Percentiles rank a stretch among this genome's conserved stretches.
phyloP scores from a whole-genome alignment of 2,329 filamentous ascomycete genomes.

The Neonectria neomacrospora region DNA sequence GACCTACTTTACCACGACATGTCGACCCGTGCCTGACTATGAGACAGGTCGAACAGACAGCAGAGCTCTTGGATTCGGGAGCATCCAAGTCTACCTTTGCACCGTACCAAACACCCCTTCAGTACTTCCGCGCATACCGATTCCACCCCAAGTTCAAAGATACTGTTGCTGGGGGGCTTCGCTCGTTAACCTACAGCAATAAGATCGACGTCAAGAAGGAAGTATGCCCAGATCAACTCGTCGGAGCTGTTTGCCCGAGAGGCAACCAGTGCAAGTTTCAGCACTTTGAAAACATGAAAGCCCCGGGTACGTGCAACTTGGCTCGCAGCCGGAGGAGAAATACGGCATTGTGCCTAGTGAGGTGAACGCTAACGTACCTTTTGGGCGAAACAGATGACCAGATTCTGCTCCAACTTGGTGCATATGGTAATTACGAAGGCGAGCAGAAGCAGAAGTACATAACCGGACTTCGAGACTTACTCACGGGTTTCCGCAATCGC shows the following conservation, averaged over 20 bases:
- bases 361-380: slow-evolving; percentile 60
- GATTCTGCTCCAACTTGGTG: slow-evolving; percentile 77
- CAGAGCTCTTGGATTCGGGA: slow-evolving; percentile 14
- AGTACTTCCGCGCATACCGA: slow-evolving; percentile 86
- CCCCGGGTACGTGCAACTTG: slow-evolving; percentile 51
- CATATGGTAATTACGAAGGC: slow-evolving; percentile 70
- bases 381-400: slow-evolving; percentile 70
- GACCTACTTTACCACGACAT: slow-evolving; percentile 45
- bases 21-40: slow-evolving; percentile 33
- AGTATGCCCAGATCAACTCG: slow-evolving; percentile 81
- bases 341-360: slow-evolving; percentile 42
- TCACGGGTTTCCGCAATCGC: slow-evolving; percentile 68
- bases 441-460: slow-evolving; percentile 72
- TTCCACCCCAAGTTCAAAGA: slow-evolving; percentile 83
- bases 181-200: slow-evolving; percentile 93
- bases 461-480: slow-evolving; percentile 68
- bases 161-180: slow-evolving; percentile 78
- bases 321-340: slow-evolving; percentile 32
- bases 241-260: slow-evolving; percentile 74
- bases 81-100: slow-evolving; percentile 43
- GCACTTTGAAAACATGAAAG: slow-evolving; percentile 71
- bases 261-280: slow-evolving; percentile 78
- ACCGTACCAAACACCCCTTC: slow-evolving; percentile 86
- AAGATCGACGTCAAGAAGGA: slow-evolving; percentile 80
- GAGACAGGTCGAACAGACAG: slow-evolving; percentile 33